Base-by-base conservation (phyloP, 768 basidiomycete genomes). In the Kwoniella europaea region DNA sequence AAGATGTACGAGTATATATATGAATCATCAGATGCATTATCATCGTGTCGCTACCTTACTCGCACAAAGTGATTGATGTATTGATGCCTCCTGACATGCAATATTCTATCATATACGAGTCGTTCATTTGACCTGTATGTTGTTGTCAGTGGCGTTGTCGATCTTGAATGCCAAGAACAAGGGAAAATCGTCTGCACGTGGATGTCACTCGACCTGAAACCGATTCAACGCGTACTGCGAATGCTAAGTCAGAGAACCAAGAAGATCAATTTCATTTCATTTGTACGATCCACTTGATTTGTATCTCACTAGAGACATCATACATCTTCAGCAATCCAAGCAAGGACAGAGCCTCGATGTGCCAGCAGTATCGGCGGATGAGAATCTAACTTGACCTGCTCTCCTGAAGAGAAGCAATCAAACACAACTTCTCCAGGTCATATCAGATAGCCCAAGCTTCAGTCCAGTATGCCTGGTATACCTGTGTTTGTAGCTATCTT, bases 401-500 rank as follows among this genome's bases (percentile, higher is more conserved):
- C n/a, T n/a, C n/a, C n/a, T n/a, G n/a, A n/a, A n/a, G n/a, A n/a
- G n/a, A n/a, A n/a, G n/a, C n/a, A n/a, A n/a, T n/a, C n/a, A n/a
- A n/a, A n/a, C n/a, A n/a, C n/a, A n/a, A n/a, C n/a, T n/a, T n/a
- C n/a, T n/a, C n/a, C n/a, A n/a, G n/a, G n/a, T n/a, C n/a, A n/a
- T n/a, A n/a, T n/a, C n/a, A n/a, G n/a, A 35, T 35, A 35, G 35
- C 35, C 1, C 35, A 6, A 50, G 46, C 0, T 13, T 6, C 58
- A 20, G 1, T 20, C 1, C 67, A 68, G 2, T 5, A 78, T 76
- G 77, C 66, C 67, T 18, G 79, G 79, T 6, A 76, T 84, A n/a
- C 74, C 81, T 0, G 79, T 84, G 13, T 73, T 69, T 15, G 75
- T 77, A 12, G 84, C 81, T 43, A 81, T 85, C 63, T 63, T 79